A percentile compares a stretch with the other conserved stretches of the same genome.
These are phyloP conservation scores for Coprinopsis marcescibilis DNA, from an alignment of 768 basidiomycete genomes.

Conservation along the genomic window DNA sequence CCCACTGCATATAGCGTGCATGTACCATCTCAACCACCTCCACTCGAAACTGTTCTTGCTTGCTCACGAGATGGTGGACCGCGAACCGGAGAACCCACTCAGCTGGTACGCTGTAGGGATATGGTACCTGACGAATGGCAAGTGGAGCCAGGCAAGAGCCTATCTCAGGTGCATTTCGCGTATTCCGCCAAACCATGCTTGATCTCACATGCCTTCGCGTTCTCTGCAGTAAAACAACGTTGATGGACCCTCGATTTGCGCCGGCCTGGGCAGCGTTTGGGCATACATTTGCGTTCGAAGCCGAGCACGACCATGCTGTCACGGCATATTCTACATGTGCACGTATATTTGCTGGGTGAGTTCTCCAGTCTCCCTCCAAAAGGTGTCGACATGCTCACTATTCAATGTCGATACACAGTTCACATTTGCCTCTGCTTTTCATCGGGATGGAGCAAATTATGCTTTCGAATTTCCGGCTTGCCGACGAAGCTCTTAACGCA, in stretches of 20 bases:
- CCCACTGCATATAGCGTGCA: slow-evolving; percentile 94
- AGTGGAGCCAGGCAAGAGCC: slow-evolving; percentile 88
- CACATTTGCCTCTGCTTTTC: slow-evolving; percentile 90
- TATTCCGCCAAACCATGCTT: neutral
- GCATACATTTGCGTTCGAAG: slow-evolving; percentile 94
- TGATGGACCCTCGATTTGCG: slow-evolving; percentile 94
- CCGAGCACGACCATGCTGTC: slow-evolving; percentile 97
- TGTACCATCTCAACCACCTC: slow-evolving; percentile 90
- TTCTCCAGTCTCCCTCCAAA: neutral
- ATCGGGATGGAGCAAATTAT: slow-evolving; percentile 98
- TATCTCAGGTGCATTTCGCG: slow-evolving; percentile 72
- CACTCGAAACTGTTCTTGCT: slow-evolving; percentile 93
- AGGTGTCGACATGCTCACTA: neutral
- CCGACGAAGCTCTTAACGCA: slow-evolving; percentile 84
- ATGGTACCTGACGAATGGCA: slow-evolving; percentile 85
- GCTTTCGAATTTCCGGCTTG: slow-evolving; percentile 72
- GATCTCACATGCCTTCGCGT: neutral
- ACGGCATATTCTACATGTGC: slow-evolving; percentile 98
- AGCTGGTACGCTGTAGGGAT: slow-evolving; percentile 99
- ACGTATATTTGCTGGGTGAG: slow-evolving; percentile 89
- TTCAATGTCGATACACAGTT: slow-evolving; percentile 40
- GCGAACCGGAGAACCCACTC: slow-evolving; percentile 86
- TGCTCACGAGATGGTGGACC: slow-evolving; percentile 93
- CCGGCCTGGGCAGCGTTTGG: slow-evolving; percentile 98
- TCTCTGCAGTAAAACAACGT: slow-evolving; percentile 74